Percentiles rank a stretch among this genome's conserved stretches.
These are phyloP conservation scores for Echites panduratus DNA, from an alignment of 257 asterid genomes.

Conservation along the genomic window DNA sequence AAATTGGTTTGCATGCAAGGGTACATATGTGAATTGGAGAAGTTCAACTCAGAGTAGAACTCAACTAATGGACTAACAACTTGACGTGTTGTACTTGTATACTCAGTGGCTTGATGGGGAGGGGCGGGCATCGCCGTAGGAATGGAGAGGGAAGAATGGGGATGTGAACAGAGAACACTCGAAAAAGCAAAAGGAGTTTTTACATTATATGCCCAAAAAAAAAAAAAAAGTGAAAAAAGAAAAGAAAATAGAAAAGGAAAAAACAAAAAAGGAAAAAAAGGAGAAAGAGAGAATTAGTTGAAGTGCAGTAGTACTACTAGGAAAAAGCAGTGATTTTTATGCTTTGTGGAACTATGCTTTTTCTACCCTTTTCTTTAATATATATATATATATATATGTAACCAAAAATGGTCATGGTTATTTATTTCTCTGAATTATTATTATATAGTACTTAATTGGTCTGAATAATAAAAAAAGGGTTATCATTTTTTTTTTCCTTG, in stretches of 20 bases:
- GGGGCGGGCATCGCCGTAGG: neutral
- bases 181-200: conserved; percentile 14
- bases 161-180: conserved; percentile 20
- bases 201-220: neutral
- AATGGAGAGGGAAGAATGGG: conserved; percentile 11
- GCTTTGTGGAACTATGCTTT: conserved; percentile 25
- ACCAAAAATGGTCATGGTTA: neutral
- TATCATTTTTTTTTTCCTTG: conserved; percentile 5
- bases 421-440: conserved; percentile 6
- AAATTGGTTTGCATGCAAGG: conserved; percentile 12
- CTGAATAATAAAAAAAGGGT: neutral
- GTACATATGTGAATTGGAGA: conserved; percentile 9
- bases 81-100: conserved; percentile 27
- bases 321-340: conserved; percentile 14
- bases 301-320: neutral
- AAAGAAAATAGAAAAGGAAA: neutral
- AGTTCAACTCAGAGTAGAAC: neutral
- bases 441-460: neutral
- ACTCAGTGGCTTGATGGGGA: conserved; percentile 2
- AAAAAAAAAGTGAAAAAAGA: neutral
- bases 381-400: too few relatives aligned
- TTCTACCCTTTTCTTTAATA: conserved; percentile 13
- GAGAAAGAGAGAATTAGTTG: neutral
- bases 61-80: conserved; percentile 13
- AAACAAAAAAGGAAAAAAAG: neutral